Conservation (phyloP, 352 stramenopile genomes). For the Globisporangium camurandrum region DNA sequence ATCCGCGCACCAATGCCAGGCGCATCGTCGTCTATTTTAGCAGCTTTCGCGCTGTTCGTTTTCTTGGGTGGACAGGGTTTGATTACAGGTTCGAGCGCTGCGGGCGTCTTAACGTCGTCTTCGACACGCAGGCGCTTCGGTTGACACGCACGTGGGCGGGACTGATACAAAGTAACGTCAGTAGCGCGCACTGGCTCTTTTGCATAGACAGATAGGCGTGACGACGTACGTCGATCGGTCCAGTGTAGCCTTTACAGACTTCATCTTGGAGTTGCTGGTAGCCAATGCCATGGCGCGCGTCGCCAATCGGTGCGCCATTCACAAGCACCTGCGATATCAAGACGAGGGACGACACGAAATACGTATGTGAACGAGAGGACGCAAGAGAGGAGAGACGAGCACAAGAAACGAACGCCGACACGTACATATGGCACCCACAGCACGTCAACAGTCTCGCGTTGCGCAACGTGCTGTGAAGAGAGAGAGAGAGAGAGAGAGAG, state of each 20-base stretch:
- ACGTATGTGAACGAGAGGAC: background rate
- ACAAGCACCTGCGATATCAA: constrained; percentile 43
- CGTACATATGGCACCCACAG: constrained; percentile 70
- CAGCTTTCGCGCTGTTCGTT: constrained; percentile 3
- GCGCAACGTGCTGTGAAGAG: constrained; percentile 35
- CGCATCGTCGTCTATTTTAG: constrained; percentile 36
- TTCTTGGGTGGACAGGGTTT: constrained; percentile 72
- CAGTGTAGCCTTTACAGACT: constrained; percentile 63
- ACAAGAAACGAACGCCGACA: background rate
- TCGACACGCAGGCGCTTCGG: constrained; percentile 56
- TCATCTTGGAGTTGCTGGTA: constrained; percentile 58
- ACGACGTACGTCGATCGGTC: constrained; percentile 29
- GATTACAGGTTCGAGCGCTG: constrained; percentile 29
- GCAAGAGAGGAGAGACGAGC: background rate
- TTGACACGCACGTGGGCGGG: constrained; percentile 39
- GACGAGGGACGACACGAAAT: background rate
- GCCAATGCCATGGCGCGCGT: constrained; percentile 51
- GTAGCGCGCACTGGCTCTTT: too few relatives aligned
- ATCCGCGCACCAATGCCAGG: constrained; percentile 55
- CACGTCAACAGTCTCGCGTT: constrained; percentile 38
- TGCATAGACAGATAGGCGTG: too few relatives aligned
- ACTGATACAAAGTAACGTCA: too few relatives aligned
- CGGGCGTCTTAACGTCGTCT: constrained; percentile 9
- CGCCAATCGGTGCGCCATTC: constrained; percentile 45
- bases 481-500: background rate